Evolutionary conservation across 2,329 filamentous ascomycete genomes (phyloP).

Genomic region (Sclerotiophoma versabilis): DNA sequence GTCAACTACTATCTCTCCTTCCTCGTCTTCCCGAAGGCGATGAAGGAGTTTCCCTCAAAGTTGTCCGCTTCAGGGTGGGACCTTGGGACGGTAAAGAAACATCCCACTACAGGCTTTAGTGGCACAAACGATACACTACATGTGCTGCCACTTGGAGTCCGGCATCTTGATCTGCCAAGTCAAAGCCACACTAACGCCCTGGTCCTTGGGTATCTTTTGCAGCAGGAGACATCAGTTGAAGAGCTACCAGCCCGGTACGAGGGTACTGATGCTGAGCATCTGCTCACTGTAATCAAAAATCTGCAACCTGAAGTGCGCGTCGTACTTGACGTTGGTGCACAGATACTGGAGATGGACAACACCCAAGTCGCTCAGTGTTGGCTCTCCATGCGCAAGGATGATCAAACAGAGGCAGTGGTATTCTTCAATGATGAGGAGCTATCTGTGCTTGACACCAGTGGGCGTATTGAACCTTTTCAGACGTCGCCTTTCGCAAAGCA

Average conservation of each 20-base stretch:
- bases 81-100: slow-evolving; percentile 56
- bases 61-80: slow-evolving; percentile 74
- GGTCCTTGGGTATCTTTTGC: slow-evolving; percentile 67
- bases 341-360: slow-evolving; percentile 66
- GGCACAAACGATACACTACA: slow-evolving; percentile 70
- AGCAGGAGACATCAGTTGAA: slow-evolving; percentile 45
- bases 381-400: slow-evolving; percentile 56
- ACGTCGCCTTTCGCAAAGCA: slow-evolving; percentile 66
- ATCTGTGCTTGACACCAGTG: slow-evolving; percentile 60
- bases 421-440: slow-evolving; percentile 65
- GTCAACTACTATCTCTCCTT: slow-evolving; percentile 70
- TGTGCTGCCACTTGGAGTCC: slow-evolving; percentile 64
- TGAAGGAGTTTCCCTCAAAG: slow-evolving; percentile 69
- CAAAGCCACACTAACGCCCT: slow-evolving; percentile 72
- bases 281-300: slow-evolving; percentile 56
- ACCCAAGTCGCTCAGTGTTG: slow-evolving; percentile 56
- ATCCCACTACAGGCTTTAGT: slow-evolving; percentile 70
- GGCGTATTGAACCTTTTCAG: slow-evolving; percentile 58
- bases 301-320: slow-evolving; percentile 59
- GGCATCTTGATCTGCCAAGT: slow-evolving; percentile 61
- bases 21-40: slow-evolving; percentile 67
- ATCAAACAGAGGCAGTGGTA: slow-evolving; percentile 54
- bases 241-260: slow-evolving; percentile 26
- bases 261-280: slow-evolving; percentile 43
- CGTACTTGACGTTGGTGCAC: slow-evolving; percentile 74